Evolutionary conservation across 805 yeast genomes (phyloP), one percentile per base, ranked within the genome.

Genomic region (Pichia rugopelliculosa): DNA sequence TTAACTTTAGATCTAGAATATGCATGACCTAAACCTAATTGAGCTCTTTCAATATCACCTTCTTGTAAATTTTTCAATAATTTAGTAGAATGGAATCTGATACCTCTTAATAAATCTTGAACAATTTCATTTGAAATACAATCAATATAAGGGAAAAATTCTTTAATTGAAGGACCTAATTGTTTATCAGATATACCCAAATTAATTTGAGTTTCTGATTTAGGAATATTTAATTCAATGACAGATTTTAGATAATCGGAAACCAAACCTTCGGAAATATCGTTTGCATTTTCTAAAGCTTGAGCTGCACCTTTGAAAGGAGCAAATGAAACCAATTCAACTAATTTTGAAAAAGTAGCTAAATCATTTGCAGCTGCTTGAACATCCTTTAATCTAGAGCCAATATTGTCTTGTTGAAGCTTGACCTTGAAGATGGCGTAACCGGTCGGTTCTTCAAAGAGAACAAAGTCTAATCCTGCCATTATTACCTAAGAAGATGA

Each of bases 251-350:
- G 79, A 71, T 86, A 87, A 59, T 93, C 98, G 50, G 90, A 84
- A 48, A 91, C 96, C 59, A 90, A 77, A 63, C 99, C 99, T 73
- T 93, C 99, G 56, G 96, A 87, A 59, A 93, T 85, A 66, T 93
- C 98, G 66, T 93, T 93, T 58, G 98, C 97, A 66, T 93, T 93
- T 71, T 91, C 98, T 62, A 93, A 79, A 52, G 99, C 99, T 71
- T 93, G 98, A 45, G 99, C 98, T 52, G 99, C 99, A 62, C 97
- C 97, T 71, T 93, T 90, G 79, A 93, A 93, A 44, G 99, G 99
- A 51, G 96, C 96, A 71, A 93, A 93, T 15, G 96, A 86, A 24
- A 87, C 95, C 48, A 93, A 78, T 70, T 90, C 96, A 58, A 93
- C 82, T 75, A 91, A 75, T 73, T 93, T 93, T 60, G 96, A 86